Base-by-base conservation (phyloP, 129 eudicot genomes). In the Flaveria bidentis region DNA sequence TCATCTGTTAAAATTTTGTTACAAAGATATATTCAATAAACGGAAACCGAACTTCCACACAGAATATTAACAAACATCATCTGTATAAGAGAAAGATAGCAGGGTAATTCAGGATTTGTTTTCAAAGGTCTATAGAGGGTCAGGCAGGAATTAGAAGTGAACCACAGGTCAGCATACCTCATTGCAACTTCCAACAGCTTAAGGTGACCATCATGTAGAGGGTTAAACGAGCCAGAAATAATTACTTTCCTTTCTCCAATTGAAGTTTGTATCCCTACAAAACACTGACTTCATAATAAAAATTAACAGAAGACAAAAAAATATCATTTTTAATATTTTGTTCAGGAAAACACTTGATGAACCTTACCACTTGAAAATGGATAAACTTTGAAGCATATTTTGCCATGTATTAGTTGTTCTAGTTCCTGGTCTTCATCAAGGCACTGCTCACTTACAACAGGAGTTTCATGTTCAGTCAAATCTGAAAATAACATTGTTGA, bases 181-280 rank as follows among this genome's bases (percentile, higher is more conserved):
- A 66, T 71, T 42, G 98, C 98, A 82, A 91, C 93, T 81, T 91
- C 96, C 80, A 94, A 84, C 78, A 94, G 97, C 83, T 87, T 91
- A 50, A 94, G 72, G 82, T 94, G 98, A 44, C 98, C 98, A 76
- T 86, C 89, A 70, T 94, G 98, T 73, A 94, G 77, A 28, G 98
- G 97, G 78, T 94, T 94, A 75, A 94, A 94, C 6, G 98, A 94
- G 72, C 98, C 98, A 2, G 97, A 83, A 41, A 94, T 87, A 71
- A 94, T 91, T 30, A 84, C 89, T 78, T 85, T 91, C 82, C 99
- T 89, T 72, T 94, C 93, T 49, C 56, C 86, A 75, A 63, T 84
- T 46, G 87, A 61, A 33, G 69, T 25, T 66, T 74, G 81, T 26
- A 67, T 68, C 76, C 80, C 98, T 93, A 88, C 79, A 83, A 83